phyloP scores from a whole-genome alignment of 495 filamentous ascomycete species.

The Aspergillus biplanus region DNA sequence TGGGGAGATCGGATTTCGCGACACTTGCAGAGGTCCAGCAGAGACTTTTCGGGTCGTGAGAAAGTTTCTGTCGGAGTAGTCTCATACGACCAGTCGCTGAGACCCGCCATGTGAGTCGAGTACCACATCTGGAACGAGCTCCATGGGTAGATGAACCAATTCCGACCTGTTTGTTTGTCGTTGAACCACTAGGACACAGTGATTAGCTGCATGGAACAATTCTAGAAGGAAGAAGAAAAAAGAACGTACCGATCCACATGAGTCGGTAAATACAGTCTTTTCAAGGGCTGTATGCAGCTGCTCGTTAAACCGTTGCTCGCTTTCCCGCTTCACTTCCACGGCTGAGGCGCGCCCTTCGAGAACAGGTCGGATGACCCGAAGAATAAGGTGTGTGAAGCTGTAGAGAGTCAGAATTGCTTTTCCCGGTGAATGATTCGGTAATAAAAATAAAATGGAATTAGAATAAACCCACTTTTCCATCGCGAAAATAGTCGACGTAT shows the following conservation, averaged over 20 bases:
- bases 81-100: slow-evolving; percentile 8
- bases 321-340: slow-evolving; percentile 18
- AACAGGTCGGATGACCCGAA: slow-evolving; percentile 19
- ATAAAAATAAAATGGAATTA: not conserved
- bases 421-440: no score
- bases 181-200: slow-evolving; percentile 16
- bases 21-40: slow-evolving; percentile 8
- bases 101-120: slow-evolving; percentile 11
- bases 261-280: slow-evolving; percentile 19
- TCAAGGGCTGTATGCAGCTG: slow-evolving; percentile 15
- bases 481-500: slow-evolving; percentile 15
- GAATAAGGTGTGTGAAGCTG: slow-evolving; percentile 20
- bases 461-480: slow-evolving; percentile 1
- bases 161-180: slow-evolving; percentile 12
- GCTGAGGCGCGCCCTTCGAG: slow-evolving; percentile 15
- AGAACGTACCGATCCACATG: slow-evolving; percentile 17
- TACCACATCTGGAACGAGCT: slow-evolving; percentile 25
- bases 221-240: not conserved
- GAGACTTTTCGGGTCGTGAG: slow-evolving; percentile 9
- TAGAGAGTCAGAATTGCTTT: not conserved
- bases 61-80: not conserved
- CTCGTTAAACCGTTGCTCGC: slow-evolving; percentile 17
- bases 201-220: slow-evolving; percentile 1
- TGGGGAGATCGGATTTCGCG: not conserved
- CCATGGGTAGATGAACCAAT: slow-evolving; percentile 30